Evolutionary conservation across 164 flowering plant genomes (phyloP), one percentile per base, ranked within the genome.

Genomic region (Magnolia kwangsiensis): DNA sequence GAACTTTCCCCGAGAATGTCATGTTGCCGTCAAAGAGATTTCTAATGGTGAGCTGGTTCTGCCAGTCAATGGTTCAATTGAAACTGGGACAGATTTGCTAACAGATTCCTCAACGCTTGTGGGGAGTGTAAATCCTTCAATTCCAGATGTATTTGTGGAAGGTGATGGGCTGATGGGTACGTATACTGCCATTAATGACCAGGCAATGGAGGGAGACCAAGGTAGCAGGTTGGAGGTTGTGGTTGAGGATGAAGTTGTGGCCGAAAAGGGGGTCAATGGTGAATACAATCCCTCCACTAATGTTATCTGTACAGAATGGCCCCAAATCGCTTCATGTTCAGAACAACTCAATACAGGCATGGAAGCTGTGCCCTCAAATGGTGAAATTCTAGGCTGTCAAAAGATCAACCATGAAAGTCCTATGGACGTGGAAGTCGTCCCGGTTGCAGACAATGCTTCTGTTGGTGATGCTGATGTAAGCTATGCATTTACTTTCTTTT

Each of bases 381-480:
- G 67, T 68, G 81, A 51, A 59, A 83, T 76, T 74, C 50, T 72
- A 45, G 73, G 61, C 59, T 68, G 14, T 68, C 82, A 72, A 61
- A 84, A 79, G 61, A 82, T 75, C 77, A 81, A 85, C 51, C 75
- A 8, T 49, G 80, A 74, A 37, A 73, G 75, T 63, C 66, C 66
- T 58, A 49, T 76, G 67, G 89, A 81, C 74, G 79, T 67, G 20
- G 89, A 80, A 69, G 63, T 69, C 27, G n/a, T n/a, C n/a, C 58
- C 83, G 50, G 75, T 72, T 18, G 1, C 70, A 29, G 82, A 83
- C 63, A 77, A 31, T 31, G 1, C 58, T 80, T 50, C 78, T 74
- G 51, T 71, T 66, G 82, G 76, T 75, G 87, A 85, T 72, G 74
- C 63, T 72, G 82, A 24, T 78, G 95, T 90, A 87, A 89, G 93